Conservation (phyloP, 2,329 filamentous ascomycete species). For the Fusarium nelsonii region DNA sequence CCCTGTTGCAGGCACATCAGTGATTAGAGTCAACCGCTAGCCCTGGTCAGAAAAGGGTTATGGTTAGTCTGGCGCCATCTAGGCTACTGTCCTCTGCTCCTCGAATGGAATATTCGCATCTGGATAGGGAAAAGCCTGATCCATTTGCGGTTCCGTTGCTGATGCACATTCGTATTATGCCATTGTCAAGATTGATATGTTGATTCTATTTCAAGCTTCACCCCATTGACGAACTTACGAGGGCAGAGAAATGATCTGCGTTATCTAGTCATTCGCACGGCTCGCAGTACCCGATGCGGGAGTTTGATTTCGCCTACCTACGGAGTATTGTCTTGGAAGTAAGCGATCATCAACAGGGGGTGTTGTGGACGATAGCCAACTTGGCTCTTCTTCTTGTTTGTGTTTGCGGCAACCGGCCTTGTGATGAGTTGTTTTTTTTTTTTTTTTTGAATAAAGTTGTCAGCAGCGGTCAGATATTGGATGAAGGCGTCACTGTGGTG, state of each 20-base stretch:
- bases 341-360: constrained; percentile 23
- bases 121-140: constrained; percentile 15
- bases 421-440: neutral
- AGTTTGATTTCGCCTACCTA: constrained; percentile 4
- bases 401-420: constrained; percentile 8
- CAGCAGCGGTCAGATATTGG: constrained; percentile 16
- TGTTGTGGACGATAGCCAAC: neutral
- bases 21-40: neutral
- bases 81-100: constrained; percentile 4
- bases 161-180: constrained; percentile 1
- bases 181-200: constrained; percentile 1
- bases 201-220: constrained; percentile 1
- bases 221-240: neutral
- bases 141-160: constrained; percentile 21
- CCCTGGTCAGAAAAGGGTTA: constrained; percentile 20
- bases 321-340: constrained; percentile 1
- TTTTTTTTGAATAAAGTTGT: neutral
- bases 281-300: constrained; percentile 5
- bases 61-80: constrained; percentile 14
- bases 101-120: neutral
- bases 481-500: constrained; percentile 9
- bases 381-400: constrained; percentile 6
- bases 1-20: constrained; percentile 19
- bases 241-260: neutral
- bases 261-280: constrained; percentile 1